These are phyloP conservation scores for Albifimbria verrucaria DNA, from an alignment of 2,329 filamentous ascomycete species.

Conservation along the genomic window DNA sequence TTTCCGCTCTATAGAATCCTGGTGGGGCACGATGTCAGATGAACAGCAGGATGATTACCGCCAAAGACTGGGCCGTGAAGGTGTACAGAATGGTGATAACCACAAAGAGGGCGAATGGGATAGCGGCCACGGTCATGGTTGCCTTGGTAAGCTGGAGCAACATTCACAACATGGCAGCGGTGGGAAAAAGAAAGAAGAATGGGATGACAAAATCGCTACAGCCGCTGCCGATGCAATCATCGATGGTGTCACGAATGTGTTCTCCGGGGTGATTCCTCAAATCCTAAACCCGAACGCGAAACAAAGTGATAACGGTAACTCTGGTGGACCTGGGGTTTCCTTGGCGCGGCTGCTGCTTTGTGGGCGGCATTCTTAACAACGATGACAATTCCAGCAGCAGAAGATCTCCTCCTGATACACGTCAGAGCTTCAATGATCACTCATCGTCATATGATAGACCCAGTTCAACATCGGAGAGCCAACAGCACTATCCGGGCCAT, in stretches of 20 bases:
- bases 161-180: constrained; percentile 56
- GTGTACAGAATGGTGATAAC: constrained; percentile 74
- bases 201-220: constrained; percentile 55
- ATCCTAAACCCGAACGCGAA: constrained; percentile 37
- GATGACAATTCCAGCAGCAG: constrained; percentile 37
- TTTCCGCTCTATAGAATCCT: constrained; percentile 78
- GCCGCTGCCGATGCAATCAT: constrained; percentile 57
- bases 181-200: constrained; percentile 33
- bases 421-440: background rate
- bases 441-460: background rate
- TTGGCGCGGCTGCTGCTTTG: constrained; percentile 67
- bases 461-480: background rate
- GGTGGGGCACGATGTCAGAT: constrained; percentile 71
- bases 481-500: background rate
- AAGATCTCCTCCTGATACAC: background rate
- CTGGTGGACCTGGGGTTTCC: constrained; percentile 57
- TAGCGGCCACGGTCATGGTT: constrained; percentile 81
- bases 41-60: constrained; percentile 65
- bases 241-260: constrained; percentile 51
- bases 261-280: constrained; percentile 43
- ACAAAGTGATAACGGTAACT: constrained; percentile 57
- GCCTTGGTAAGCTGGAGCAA: constrained; percentile 73
- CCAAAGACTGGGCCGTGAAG: constrained; percentile 70
- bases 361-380: constrained; percentile 58
- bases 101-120: constrained; percentile 84